These are phyloP conservation scores for Thalassiosira mediterranea DNA, from an alignment of 352 stramenopile genomes.

Conservation along the genomic window DNA sequence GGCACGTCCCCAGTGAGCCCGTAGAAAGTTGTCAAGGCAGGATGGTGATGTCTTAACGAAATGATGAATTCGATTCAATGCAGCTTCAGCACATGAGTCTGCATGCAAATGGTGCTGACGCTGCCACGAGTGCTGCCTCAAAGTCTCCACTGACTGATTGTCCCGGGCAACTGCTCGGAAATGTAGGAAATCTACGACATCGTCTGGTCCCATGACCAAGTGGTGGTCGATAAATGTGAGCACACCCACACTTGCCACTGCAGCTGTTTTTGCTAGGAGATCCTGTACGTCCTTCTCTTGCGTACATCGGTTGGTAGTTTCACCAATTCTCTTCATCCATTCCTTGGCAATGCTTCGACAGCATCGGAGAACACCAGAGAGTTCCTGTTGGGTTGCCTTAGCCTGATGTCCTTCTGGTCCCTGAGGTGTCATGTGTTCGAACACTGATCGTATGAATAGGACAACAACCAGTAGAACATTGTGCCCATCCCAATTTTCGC, in stretches of 20 bases:
- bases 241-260: conserved; percentile 4
- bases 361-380: too few species aligned
- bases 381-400: too few species aligned
- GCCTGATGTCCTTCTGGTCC: not conserved
- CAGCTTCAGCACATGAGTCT: conserved; percentile 8
- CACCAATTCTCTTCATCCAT: conserved; percentile 11
- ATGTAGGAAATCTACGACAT: conserved; percentile 17
- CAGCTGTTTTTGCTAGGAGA: conserved; percentile 4
- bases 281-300: conserved; percentile 6
- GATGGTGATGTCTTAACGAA: not conserved
- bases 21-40: conserved; percentile 17
- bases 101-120: conserved; percentile 10
- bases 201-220: not conserved
- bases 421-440: conserved; percentile 5
- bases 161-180: conserved; percentile 14
- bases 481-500: conserved; percentile 8
- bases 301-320: conserved; percentile 1
- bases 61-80: conserved; percentile 3
- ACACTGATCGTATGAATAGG: conserved; percentile 4
- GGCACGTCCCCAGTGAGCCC: conserved; percentile 10
- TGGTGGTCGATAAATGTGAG: conserved; percentile 12
- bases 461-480: conserved; percentile 17
- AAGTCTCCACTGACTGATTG: conserved; percentile 6
- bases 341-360: conserved; percentile 6
- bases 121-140: conserved; percentile 17